A percentile compares a stretch with the other conserved stretches of the same genome.
These are phyloP conservation scores for Melocanna baccifera DNA, from an alignment of 176 grass and related monocot species.

Conservation along the genomic window DNA sequence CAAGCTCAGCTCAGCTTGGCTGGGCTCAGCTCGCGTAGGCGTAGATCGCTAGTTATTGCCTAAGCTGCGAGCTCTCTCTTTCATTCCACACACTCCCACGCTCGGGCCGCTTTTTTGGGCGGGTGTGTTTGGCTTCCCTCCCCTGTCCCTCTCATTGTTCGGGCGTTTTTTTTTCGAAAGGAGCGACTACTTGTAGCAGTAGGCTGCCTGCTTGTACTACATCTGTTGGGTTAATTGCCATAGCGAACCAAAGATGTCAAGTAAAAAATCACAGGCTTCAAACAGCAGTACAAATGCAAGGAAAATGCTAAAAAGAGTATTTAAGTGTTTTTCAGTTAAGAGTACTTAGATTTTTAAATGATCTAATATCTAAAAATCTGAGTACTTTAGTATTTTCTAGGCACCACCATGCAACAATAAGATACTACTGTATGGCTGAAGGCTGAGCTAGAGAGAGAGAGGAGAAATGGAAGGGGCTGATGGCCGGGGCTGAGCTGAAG, in stretches of 20 bases:
- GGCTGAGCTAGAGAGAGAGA: not conserved
- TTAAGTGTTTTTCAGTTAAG: too few species aligned
- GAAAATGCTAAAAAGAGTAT: too few species aligned
- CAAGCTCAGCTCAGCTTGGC: not conserved
- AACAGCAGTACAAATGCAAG: not conserved
- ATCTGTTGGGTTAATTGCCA: not conserved
- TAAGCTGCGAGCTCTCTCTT: not conserved
- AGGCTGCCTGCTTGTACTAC: not conserved
- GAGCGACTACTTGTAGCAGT: not conserved
- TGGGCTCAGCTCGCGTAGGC: not conserved
- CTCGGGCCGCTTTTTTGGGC: constrained; percentile 13
- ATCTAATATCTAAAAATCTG: too few species aligned
- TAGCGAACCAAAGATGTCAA: not conserved
- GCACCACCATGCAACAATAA: not conserved
- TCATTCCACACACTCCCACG: not conserved
- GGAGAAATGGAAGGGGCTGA: too few species aligned
- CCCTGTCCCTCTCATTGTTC: constrained; percentile 28
- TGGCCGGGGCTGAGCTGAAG: not conserved
- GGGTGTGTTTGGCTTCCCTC: constrained; percentile 4
- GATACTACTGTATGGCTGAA: too few species aligned
- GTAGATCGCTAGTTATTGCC: constrained; percentile 1
- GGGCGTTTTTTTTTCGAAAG: constrained; percentile 13
- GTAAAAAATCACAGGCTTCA: not conserved
- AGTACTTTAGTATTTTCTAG: too few species aligned
- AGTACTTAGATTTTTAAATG: too few species aligned